These are phyloP conservation scores for Penicillium brasilianum DNA, from an alignment of 2,329 filamentous ascomycete genomes.

Conservation along the genomic window DNA sequence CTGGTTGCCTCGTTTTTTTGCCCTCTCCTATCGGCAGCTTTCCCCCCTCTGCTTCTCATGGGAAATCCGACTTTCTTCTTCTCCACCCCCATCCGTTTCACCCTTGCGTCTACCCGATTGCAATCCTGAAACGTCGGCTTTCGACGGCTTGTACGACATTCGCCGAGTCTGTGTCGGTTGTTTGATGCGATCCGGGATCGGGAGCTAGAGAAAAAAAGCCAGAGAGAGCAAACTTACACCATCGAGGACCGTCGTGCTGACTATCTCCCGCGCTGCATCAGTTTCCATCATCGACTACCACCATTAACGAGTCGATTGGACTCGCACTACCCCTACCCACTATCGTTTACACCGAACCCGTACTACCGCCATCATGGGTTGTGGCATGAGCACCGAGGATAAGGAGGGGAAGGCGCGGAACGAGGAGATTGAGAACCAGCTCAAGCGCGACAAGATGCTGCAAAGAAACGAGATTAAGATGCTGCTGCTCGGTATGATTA, in stretches of 20 bases:
- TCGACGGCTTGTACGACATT: slow-evolving; percentile 29
- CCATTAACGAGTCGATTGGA: slow-evolving; percentile 17
- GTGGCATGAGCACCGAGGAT: slow-evolving; percentile 99
- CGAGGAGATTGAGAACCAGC: slow-evolving; percentile 99
- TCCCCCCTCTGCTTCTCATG: slow-evolving; percentile 10
- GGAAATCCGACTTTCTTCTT: neutral
- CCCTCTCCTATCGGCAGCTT: slow-evolving; percentile 3
- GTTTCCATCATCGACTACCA: slow-evolving; percentile 14
- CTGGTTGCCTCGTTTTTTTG: neutral
- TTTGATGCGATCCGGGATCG: slow-evolving; percentile 15
- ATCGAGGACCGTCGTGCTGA: slow-evolving; percentile 14
- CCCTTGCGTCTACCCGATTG: slow-evolving; percentile 30
- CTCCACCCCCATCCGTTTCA: slow-evolving; percentile 17
- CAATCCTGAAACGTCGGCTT: slow-evolving; percentile 31
- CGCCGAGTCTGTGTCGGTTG: slow-evolving; percentile 16
- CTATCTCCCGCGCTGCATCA: slow-evolving; percentile 7
- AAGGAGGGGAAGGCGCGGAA: slow-evolving; percentile 99
- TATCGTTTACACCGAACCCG: slow-evolving; percentile 24
- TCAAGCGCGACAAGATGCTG: slow-evolving; percentile 98
- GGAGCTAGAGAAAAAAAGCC: neutral
- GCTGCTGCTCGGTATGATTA: slow-evolving; percentile 84
- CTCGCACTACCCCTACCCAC: slow-evolving; percentile 18
- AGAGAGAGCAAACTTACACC: slow-evolving; percentile 1
- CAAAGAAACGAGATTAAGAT: slow-evolving; percentile 99
- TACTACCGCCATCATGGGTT: slow-evolving; percentile 81